Evolutionary conservation across 2,329 filamentous ascomycete genomes (phyloP), one percentile per base, ranked within the genome.

Genomic region (Aschersonia sp.): DNA sequence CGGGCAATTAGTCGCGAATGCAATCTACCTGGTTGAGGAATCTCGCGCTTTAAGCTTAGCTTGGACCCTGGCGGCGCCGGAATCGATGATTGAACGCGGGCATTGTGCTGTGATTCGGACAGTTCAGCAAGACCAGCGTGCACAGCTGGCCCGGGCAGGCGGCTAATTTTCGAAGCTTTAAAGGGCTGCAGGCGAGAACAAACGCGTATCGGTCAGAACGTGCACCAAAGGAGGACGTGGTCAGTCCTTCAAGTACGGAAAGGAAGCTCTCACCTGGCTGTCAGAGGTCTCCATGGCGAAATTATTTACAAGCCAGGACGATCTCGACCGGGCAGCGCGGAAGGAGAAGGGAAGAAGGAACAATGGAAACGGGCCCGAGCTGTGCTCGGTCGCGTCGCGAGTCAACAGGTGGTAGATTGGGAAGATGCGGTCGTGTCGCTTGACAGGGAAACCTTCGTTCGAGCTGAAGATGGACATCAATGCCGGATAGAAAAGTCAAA

Each of bases 101-200:
- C 61, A 58, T 83, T 82, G 62, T 66, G 68, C 56, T 81, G 75
- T n/a, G 77, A 79, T 6, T 79, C 74, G 56, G 66, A 71, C 53
- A 77, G 72, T 56, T 81, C 77, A 8, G 69, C 61, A 12, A 81
- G 67, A 10, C 52, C 55, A 49, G 53, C 50, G 35, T 54, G 49
- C 37, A 55, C 50, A 5, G 56, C 53, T 46, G 61, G 62, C 7
- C 57, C 58, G 29, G 59, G 62, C 32, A 65, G 51, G 14, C 62
- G 58, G 50, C 61, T 64, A 43, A 54, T 52, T 43, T 58, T 63
- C 42, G 59, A 62, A 47, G 45, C 52, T 52, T 60, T 55, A 51
- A 59, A 54, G 11, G 54, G 43, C 60, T 62, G 44, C 60, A 61
- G 47, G 43, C 41, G 43, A 45, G 6, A 31, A 35, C 11, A 32